Evolutionary conservation across 2,329 filamentous ascomycete genomes (phyloP), one percentile per base, ranked within the genome.

Genomic region (Alternaria rosae): DNA sequence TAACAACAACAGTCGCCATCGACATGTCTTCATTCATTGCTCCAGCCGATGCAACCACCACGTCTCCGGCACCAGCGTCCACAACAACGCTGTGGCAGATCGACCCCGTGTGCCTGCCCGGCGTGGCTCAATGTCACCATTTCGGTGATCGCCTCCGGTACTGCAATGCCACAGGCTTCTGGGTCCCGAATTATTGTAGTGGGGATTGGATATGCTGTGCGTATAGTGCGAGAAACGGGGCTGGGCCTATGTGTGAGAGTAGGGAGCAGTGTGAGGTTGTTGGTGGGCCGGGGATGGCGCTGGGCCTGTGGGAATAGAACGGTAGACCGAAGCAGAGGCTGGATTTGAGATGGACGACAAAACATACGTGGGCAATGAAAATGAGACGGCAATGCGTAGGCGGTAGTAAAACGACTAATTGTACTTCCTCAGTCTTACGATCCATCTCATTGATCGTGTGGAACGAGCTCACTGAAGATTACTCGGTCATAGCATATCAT

Each of bases 121-220:
- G 30, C 21, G 30, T 52, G 35, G 20, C 50, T 30, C 20, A 52
- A 38, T 52, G 20, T 30, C 21, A 26, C 35, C 23, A 25, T 26
- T 53, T 53, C 32, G 21, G 50, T 21, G 50, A 53, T 32, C 30
- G 50, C 15, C 26, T 52, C 50, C 21, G 32, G 10, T 41, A 41
- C 50, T 52, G 48, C 48, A 38, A 52, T 25, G 21, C 15, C 23
- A 52, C 30, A 15, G 30, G 28, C n/a, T 23, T 25, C 20, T 52
- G 30, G 48, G 30, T 52, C 12, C 28, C 28, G 9, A 52, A 52
- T 20, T 52, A 52, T n/a, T 52, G 30, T 25, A 20, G 30, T 38
- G 30, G 30, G 21, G 30, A 52, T 38, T 52, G 30, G 30, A 52
- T 52, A n/a, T 52, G 48, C 48, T 52, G 48, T 38, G 48, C 48